Conservation (phyloP, 305 asterid genomes). For the Euphrasia arctica region DNA sequence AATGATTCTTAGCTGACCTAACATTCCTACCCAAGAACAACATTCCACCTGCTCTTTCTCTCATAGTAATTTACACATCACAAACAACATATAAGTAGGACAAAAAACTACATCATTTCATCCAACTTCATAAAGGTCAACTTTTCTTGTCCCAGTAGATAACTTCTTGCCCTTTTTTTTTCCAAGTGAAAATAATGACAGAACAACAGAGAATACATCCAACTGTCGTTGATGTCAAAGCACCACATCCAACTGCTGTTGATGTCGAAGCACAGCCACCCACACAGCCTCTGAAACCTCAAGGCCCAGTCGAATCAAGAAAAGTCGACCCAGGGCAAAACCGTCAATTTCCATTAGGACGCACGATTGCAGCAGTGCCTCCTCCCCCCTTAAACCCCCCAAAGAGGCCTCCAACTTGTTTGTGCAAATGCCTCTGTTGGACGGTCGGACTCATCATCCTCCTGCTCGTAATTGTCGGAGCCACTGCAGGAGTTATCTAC, state of each 20-base stretch:
- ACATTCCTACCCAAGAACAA: constrained; percentile 29
- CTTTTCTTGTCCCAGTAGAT: background rate
- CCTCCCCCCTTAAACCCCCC: constrained; percentile 35
- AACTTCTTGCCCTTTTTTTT: constrained; percentile 3
- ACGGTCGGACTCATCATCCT: constrained; percentile 56
- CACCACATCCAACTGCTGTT: constrained; percentile 39
- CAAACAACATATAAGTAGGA: background rate
- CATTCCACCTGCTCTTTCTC: constrained; percentile 14
- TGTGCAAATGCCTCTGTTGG: constrained; percentile 83
- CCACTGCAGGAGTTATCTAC: constrained; percentile 62
- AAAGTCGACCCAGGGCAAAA: constrained; percentile 33
- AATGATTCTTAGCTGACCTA: constrained; percentile 43
- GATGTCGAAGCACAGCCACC: constrained; percentile 48
- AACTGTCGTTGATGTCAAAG: constrained; percentile 7
- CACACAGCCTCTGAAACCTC: constrained; percentile 35
- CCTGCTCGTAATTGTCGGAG: constrained; percentile 54
- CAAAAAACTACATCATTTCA: constrained; percentile 17
- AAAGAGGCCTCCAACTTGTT: constrained; percentile 36
- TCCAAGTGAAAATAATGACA: constrained; percentile 33
- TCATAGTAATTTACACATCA: background rate
- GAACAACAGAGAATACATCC: constrained; percentile 74
- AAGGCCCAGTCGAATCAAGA: constrained; percentile 32
- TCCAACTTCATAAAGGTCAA: constrained; percentile 4
- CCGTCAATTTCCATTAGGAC: constrained; percentile 30
- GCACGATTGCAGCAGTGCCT: constrained; percentile 26